Evolutionary conservation across 345 rosid species (phyloP).

Genomic region (Ailanthus altissimus): DNA sequence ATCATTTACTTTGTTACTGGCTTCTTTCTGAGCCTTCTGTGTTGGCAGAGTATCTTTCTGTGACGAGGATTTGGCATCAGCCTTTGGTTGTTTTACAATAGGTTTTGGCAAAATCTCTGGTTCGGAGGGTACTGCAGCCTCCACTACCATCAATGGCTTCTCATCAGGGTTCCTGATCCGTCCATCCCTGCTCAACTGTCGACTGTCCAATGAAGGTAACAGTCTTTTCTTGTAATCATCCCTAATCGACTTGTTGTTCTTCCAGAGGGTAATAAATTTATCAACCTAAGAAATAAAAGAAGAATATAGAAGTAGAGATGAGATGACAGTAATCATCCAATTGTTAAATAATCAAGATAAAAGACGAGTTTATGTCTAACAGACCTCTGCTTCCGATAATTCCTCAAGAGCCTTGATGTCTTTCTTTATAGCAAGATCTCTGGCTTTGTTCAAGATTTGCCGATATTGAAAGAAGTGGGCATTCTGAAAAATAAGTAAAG

Average conservation of each 20-base stretch:
- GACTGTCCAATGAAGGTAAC: constrained; percentile 57
- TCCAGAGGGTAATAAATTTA: constrained; percentile 80
- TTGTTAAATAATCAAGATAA: neutral
- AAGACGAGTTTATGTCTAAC: constrained; percentile 20
- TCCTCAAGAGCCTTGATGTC: constrained; percentile 59
- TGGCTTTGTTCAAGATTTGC: constrained; percentile 51
- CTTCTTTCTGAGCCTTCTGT: constrained; percentile 50
- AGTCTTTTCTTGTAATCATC: constrained; percentile 84
- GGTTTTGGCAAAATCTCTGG: constrained; percentile 49
- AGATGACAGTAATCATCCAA: constrained; percentile 11
- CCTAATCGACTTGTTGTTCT: constrained; percentile 62
- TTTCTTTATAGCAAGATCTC: constrained; percentile 59
- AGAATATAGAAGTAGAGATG: constrained; percentile 19
- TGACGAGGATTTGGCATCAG: constrained; percentile 52
- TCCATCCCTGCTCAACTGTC: constrained; percentile 70
- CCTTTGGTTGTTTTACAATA: constrained; percentile 56
- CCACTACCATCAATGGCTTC: constrained; percentile 53
- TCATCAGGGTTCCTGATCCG: constrained; percentile 61
- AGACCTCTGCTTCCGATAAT: constrained; percentile 52
- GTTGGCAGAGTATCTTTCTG: constrained; percentile 39
- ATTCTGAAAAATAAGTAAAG: constrained; percentile 47
- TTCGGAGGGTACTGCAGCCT: constrained; percentile 35
- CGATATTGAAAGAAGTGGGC: constrained; percentile 47
- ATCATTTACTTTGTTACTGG: constrained; percentile 39
- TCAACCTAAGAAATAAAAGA: constrained; percentile 51